Conservation (phyloP, 2,329 filamentous ascomycete genomes). For the Plectosphaerella cucumerina region DNA sequence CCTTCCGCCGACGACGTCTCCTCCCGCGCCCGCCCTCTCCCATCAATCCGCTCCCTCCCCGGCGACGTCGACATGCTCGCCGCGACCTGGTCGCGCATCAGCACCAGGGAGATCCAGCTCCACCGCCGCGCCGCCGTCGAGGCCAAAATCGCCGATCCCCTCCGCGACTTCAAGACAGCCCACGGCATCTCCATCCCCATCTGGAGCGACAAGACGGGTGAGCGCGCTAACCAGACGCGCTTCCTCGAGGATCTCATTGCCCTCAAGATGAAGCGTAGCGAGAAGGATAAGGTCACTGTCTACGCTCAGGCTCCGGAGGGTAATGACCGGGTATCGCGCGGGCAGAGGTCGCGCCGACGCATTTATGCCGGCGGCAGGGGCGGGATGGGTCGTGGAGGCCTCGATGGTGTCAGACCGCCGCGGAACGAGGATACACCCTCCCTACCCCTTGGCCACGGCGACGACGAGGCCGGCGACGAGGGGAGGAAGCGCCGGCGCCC, state of each 20-base stretch:
- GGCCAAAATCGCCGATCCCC: slow-evolving; percentile 23
- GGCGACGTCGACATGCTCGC: slow-evolving; percentile 67
- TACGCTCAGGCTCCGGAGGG: slow-evolving; percentile 43
- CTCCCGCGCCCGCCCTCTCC: slow-evolving; percentile 25
- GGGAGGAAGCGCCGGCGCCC: slow-evolving; percentile 15
- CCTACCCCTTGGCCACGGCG: neutral
- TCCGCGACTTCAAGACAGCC: slow-evolving; percentile 34
- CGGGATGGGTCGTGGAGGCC: no score
- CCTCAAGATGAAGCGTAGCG: slow-evolving; percentile 60
- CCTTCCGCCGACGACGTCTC: slow-evolving; percentile 23
- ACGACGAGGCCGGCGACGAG: slow-evolving; percentile 7
- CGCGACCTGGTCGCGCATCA: slow-evolving; percentile 65
- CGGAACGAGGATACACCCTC: slow-evolving; percentile 6
- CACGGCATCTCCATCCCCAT: slow-evolving; percentile 40
- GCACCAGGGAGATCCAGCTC: slow-evolving; percentile 61
- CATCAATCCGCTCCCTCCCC: slow-evolving; percentile 45
- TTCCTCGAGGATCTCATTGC: slow-evolving; percentile 65
- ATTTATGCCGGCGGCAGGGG: neutral
- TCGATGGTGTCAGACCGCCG: no score
- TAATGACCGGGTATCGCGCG: slow-evolving; percentile 26
- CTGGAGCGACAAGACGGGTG: slow-evolving; percentile 42
- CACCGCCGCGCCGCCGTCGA: slow-evolving; percentile 33
- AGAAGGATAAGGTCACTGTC: slow-evolving; percentile 62
- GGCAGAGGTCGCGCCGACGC: neutral
- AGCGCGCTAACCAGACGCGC: slow-evolving; percentile 41